Evolutionary conservation across 345 rosid species (phyloP), one percentile per base, ranked within the genome.

Genomic region (Excoecaria cochinchinensis): DNA sequence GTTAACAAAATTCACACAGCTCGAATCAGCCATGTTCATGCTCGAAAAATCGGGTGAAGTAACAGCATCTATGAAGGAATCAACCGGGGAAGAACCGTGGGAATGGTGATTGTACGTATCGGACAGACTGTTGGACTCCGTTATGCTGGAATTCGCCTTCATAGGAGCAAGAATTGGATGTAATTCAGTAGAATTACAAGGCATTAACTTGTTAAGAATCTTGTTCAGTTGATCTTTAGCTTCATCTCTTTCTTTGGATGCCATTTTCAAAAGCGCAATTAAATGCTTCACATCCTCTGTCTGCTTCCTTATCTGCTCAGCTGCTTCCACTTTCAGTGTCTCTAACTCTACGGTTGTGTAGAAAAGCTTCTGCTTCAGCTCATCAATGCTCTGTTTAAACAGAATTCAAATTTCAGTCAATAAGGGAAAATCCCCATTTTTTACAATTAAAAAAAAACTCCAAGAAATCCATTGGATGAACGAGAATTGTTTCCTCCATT

Each of bases 201-300:
- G 67, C 79, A 77, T 52, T 22, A 82, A 40, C 77, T 87, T 86
- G 79, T 81, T 79, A 16, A 87, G 75, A 17, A 91, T 69, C 59
- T 78, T 89, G 10, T 89, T 92, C 75, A 90, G 78, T 40, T 90
- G 92, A 14, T 81, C 84, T 74, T 85, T 87, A 21, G 97, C 95
- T 60, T 88, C 98, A 70, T 95, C 96, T 79, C 99, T 90, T 80
- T 95, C 97, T 73, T 87, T 88, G 80, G 75, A 80, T 53, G 94
- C 93, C 62, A 83, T 25, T 76, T 89, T 84, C 10, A 93, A 86
- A 59, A 87, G 92, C 74, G 76, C 76, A 50, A 86, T 71, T 57
- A 93, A 77, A 24, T 80, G 80, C 75, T 79, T 85, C 4, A 79
- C 58, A 68, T 87, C 82, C 52, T 91, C 91, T 74, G 72, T 82